A percentile compares a stretch with the other conserved stretches of the same genome.
phyloP scores from a whole-genome alignment of 768 basidiomycete species.

The Lactarius sanguifluus region DNA sequence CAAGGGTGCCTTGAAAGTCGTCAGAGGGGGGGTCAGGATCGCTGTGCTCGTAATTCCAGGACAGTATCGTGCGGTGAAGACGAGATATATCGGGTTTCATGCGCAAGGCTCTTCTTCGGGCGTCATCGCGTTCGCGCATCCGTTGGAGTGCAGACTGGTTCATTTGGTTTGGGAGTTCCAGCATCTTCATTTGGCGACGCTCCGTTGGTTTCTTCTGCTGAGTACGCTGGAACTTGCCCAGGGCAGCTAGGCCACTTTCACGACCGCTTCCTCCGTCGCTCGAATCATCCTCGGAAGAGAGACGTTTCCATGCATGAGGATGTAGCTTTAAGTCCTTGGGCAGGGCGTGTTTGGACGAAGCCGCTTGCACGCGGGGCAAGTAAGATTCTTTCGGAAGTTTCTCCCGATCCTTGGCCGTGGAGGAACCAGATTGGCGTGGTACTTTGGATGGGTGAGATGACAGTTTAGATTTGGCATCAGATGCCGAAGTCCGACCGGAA shows the following conservation, averaged over 20 bases:
- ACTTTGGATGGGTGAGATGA: conserved; percentile 16
- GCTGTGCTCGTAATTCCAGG: conserved; percentile 80
- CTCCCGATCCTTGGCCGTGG: conserved; percentile 37
- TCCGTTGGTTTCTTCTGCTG: conserved; percentile 54
- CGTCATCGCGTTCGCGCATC: conserved; percentile 56
- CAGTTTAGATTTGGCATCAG: conserved; percentile 8
- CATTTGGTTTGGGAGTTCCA: conserved; percentile 50
- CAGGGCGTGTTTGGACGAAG: conserved; percentile 33
- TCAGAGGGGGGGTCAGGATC: conserved; percentile 63
- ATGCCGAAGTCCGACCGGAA: not conserved
- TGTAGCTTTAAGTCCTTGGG: conserved; percentile 12
- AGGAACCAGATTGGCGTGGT: conserved; percentile 28
- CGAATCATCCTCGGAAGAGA: conserved; percentile 38
- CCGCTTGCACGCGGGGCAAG: conserved; percentile 41
- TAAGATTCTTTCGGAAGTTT: conserved; percentile 39
- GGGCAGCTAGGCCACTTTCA: conserved; percentile 34
- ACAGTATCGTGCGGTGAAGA: conserved; percentile 74
- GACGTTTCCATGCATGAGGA: conserved; percentile 2
- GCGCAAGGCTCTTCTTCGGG: conserved; percentile 61
- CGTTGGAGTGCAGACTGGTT: conserved; percentile 51
- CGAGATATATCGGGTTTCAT: conserved; percentile 80
- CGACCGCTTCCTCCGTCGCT: conserved; percentile 44
- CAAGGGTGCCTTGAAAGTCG: conserved; percentile 36
- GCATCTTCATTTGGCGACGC: conserved; percentile 61
- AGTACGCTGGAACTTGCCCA: conserved; percentile 26